These are phyloP conservation scores for Daldinia caldariorum DNA, from an alignment of 495 filamentous ascomycete genomes.

Conservation along the genomic window DNA sequence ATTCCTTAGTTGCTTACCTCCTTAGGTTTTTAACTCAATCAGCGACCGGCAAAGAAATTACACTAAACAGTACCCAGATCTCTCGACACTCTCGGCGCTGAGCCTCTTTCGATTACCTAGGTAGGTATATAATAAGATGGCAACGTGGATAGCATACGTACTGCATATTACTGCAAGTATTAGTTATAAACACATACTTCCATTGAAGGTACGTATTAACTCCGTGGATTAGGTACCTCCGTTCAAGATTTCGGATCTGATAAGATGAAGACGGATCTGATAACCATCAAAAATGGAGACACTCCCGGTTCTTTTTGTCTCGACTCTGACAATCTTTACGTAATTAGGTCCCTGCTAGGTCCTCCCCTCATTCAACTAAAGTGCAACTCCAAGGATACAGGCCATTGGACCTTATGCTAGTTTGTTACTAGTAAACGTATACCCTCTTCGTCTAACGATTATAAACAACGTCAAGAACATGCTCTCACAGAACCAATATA, in stretches of 20 bases:
- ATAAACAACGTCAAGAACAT: no score
- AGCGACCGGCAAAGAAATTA: constrained; percentile 15
- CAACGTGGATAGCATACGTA: no score
- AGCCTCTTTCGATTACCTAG: background rate
- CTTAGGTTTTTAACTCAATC: background rate
- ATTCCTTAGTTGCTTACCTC: background rate
- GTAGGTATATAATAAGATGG: no score
- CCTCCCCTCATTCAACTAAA: background rate
- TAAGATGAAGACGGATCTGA: constrained; percentile 30
- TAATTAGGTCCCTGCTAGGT: background rate
- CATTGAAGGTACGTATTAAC: background rate
- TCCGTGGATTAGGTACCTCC: background rate
- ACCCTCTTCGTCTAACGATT: no score
- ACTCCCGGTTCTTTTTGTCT: background rate
- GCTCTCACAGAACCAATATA: no score
- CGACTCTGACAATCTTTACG: background rate
- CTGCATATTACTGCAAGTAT: no score
- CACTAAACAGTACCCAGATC: constrained; percentile 6
- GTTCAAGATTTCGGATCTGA: constrained; percentile 26
- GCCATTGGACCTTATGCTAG: no score
- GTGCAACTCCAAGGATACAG: no score
- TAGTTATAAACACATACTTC: no score
- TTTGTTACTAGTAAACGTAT: no score
- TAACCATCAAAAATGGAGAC: constrained; percentile 25
- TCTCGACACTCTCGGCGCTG: constrained; percentile 19